These are phyloP conservation scores for Lachancea dasiensis DNA, from an alignment of 805 yeast genomes.

Conservation along the genomic window DNA sequence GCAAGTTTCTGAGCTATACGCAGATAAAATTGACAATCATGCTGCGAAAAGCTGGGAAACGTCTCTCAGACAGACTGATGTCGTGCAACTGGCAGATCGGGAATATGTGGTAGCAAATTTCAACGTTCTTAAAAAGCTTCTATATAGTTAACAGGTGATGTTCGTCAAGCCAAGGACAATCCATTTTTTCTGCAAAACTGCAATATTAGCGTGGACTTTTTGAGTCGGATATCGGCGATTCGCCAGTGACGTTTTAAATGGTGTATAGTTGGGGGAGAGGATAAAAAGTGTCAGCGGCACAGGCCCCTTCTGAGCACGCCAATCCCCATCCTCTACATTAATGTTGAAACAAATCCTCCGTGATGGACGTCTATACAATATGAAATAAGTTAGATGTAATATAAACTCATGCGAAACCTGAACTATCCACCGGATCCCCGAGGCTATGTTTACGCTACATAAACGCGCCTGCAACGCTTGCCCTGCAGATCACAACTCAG, in stretches of 20 bases:
- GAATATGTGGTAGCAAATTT: slow-evolving; percentile 25
- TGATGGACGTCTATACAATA: background rate
- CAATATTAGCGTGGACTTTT: too few species aligned
- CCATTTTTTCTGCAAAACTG: too few species aligned
- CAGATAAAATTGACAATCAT: slow-evolving; percentile 26
- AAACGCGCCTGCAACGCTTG: too few species aligned
- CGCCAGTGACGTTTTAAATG: too few species aligned
- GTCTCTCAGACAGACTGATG: slow-evolving; percentile 16
- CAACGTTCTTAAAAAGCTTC: slow-evolving; percentile 13
- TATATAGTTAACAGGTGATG: slow-evolving; percentile 6
- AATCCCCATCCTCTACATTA: background rate
- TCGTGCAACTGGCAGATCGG: slow-evolving; percentile 17
- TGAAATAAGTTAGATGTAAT: background rate
- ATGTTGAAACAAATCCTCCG: background rate
- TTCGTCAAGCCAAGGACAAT: too few species aligned
- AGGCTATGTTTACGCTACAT: background rate
- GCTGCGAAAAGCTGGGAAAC: slow-evolving; percentile 17
- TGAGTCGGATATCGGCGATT: too few species aligned
- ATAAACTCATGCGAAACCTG: background rate
- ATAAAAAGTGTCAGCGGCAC: too few species aligned
- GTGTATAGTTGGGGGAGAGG: too few species aligned
- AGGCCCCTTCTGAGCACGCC: too few species aligned
- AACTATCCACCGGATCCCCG: background rate
- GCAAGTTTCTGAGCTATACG: slow-evolving; percentile 19
- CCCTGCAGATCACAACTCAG: too few species aligned